Conservation (phyloP, 2,329 filamentous ascomycete species). For the Didymella pomorum region DNA sequence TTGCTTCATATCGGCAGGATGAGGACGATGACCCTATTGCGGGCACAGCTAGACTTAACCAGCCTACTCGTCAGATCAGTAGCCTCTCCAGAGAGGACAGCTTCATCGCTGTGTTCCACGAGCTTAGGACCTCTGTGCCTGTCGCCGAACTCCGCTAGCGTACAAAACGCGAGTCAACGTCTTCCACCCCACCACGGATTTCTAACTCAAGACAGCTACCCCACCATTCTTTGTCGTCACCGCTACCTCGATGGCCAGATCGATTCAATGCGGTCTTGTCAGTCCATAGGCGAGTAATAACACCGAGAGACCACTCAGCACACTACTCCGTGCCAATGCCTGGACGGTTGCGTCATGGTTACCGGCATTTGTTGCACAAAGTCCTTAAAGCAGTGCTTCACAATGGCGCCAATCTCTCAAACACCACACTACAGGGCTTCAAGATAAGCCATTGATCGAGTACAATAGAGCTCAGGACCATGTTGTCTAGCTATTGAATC, state of each 20-base stretch:
- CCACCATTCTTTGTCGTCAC: slow-evolving; percentile 12
- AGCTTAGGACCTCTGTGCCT: neutral
- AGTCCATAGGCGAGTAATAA: neutral
- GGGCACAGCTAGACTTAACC: neutral
- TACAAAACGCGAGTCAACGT: slow-evolving; percentile 6
- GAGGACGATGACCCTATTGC: neutral
- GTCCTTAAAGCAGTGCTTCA: neutral
- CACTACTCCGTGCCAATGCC: neutral
- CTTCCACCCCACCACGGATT: neutral
- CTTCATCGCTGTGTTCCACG: neutral
- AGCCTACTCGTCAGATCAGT: neutral
- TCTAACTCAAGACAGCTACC: slow-evolving; percentile 12
- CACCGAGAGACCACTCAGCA: neutral
- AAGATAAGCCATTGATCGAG: too few relatives aligned
- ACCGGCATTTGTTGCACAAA: neutral
- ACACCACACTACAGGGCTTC: neutral
- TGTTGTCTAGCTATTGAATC: slow-evolving; percentile 7
- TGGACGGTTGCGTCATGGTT: slow-evolving; percentile 7
- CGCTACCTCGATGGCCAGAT: slow-evolving; percentile 6
- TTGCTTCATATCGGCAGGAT: neutral
- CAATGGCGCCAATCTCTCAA: neutral
- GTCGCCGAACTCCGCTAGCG: neutral
- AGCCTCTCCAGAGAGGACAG: too few relatives aligned
- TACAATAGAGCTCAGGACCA: neutral
- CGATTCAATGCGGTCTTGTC: slow-evolving; percentile 5